A percentile compares a stretch with the other conserved stretches of the same genome.
phyloP scores from a whole-genome alignment of 2,329 filamentous ascomycete genomes.

The Pyrenophora tritici-repentis region DNA sequence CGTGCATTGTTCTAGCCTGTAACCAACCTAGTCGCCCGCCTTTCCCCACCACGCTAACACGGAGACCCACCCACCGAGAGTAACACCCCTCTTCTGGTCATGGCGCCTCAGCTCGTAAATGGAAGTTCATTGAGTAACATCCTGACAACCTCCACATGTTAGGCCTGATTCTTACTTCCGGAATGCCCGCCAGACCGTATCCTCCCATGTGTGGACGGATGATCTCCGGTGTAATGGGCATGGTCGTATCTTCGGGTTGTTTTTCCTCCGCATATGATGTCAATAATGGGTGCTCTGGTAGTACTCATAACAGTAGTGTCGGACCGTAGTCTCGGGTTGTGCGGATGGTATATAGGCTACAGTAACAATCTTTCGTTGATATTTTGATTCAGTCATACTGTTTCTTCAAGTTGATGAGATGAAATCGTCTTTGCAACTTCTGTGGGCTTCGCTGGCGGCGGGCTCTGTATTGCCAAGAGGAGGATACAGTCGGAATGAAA shows the following conservation, averaged over 20 bases:
- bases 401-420: slow-evolving; percentile 8
- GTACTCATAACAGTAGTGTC: not conserved
- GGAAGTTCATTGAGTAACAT: too few species aligned
- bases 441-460: slow-evolving; percentile 20
- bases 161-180: not conserved
- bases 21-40: not conserved
- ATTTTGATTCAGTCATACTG: not conserved
- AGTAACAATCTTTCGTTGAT: not conserved
- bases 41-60: not conserved
- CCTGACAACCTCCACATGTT: too few species aligned
- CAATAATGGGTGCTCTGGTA: not conserved
- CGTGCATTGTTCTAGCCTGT: not conserved
- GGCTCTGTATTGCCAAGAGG: slow-evolving; percentile 11
- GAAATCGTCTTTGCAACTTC: slow-evolving; percentile 15
- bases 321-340: slow-evolving; percentile 3
- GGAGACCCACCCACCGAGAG: not conserved
- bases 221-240: slow-evolving; percentile 1
- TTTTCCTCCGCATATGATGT: slow-evolving; percentile 15
- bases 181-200: not conserved
- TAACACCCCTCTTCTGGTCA: not conserved
- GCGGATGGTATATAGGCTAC: slow-evolving; percentile 15
- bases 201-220: not conserved
- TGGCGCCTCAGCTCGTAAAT: not conserved
- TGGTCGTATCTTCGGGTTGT: not conserved
- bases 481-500: slow-evolving; percentile 2